phyloP scores from a whole-genome alignment of 1,284 basidiomycete genomes.

The Apiotrichum gracile region DNA sequence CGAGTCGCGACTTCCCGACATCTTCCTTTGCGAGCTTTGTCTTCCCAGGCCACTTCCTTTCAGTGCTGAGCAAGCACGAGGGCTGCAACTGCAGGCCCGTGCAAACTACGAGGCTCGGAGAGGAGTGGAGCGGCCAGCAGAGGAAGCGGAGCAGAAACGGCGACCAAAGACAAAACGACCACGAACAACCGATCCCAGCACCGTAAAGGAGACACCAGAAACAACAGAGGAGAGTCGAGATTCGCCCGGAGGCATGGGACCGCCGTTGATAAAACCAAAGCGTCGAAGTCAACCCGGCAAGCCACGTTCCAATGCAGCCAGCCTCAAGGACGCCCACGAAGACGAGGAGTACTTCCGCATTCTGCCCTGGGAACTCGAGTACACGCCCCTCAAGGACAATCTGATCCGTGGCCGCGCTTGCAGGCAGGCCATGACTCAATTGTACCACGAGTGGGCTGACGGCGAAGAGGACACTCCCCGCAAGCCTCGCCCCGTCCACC shows the following conservation, averaged over 20 bases:
- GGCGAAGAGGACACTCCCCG: slow-evolving; percentile 25
- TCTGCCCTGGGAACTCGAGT: slow-evolving; percentile 44
- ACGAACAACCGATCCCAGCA: background rate
- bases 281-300: slow-evolving; percentile 7
- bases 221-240: slow-evolving; percentile 6
- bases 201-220: background rate
- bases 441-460: slow-evolving; percentile 42
- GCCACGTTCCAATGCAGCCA: slow-evolving; percentile 8
- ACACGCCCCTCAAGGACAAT: slow-evolving; percentile 40
- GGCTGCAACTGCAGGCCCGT: slow-evolving; percentile 19
- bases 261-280: slow-evolving; percentile 10
- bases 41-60: slow-evolving; percentile 26
- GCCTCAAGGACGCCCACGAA: slow-evolving; percentile 8
- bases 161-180: slow-evolving; percentile 11
- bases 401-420: slow-evolving; percentile 32
- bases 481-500: slow-evolving; percentile 15
- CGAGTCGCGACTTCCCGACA: slow-evolving; percentile 63
- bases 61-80: slow-evolving; percentile 26
- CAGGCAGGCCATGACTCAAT: slow-evolving; percentile 24
- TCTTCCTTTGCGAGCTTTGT: slow-evolving; percentile 46
- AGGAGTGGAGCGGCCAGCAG: background rate
- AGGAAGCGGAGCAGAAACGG: slow-evolving; percentile 9
- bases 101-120: background rate
- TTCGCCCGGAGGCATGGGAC: slow-evolving; percentile 8
- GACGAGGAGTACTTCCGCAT: slow-evolving; percentile 38